phyloP scores from a whole-genome alignment of 2,329 filamentous ascomycete genomes.

The Albifimbria verrucaria region DNA sequence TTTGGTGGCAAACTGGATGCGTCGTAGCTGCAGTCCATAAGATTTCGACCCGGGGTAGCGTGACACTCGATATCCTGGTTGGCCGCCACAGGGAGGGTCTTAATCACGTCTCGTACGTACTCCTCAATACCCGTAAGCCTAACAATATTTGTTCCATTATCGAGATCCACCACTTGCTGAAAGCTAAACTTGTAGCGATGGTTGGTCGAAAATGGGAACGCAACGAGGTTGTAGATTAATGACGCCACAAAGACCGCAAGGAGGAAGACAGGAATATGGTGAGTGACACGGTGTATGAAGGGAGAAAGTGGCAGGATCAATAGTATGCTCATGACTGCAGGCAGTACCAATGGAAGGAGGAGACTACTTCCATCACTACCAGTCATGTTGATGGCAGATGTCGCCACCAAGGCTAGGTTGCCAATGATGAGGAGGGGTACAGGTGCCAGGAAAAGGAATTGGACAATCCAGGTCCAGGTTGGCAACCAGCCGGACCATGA shows the following conservation, averaged over 20 bases:
- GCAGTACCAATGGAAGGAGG: slow-evolving; percentile 67
- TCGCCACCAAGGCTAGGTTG: slow-evolving; percentile 71
- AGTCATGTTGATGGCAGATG: slow-evolving; percentile 73
- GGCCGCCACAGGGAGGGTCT: slow-evolving; percentile 66
- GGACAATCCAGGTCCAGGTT: slow-evolving; percentile 82
- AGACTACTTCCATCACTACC: slow-evolving; percentile 76
- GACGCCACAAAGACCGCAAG: slow-evolving; percentile 71
- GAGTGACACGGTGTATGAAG: slow-evolving; percentile 82
- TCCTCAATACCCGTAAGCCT: slow-evolving; percentile 65
- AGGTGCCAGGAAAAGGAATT: slow-evolving; percentile 77
- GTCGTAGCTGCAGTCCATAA: slow-evolving; percentile 68
- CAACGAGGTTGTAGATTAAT: slow-evolving; percentile 78
- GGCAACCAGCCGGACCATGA: slow-evolving; percentile 78
- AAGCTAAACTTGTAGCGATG: slow-evolving; percentile 87
- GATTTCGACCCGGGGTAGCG: slow-evolving; percentile 35
- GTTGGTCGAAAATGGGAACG: slow-evolving; percentile 81
- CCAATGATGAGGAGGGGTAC: slow-evolving; percentile 74
- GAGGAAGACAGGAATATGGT: slow-evolving; percentile 76
- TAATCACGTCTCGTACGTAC: slow-evolving; percentile 65
- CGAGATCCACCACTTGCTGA: slow-evolving; percentile 75
- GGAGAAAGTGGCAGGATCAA: slow-evolving; percentile 75
- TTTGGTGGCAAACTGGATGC: slow-evolving; percentile 59
- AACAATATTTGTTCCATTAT: slow-evolving; percentile 66
- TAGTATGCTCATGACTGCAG: slow-evolving; percentile 66
- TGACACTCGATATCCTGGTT: slow-evolving; percentile 58